Evolutionary conservation across 1,284 basidiomycete genomes (phyloP).

Genomic region (Ganoderma multipileum): DNA sequence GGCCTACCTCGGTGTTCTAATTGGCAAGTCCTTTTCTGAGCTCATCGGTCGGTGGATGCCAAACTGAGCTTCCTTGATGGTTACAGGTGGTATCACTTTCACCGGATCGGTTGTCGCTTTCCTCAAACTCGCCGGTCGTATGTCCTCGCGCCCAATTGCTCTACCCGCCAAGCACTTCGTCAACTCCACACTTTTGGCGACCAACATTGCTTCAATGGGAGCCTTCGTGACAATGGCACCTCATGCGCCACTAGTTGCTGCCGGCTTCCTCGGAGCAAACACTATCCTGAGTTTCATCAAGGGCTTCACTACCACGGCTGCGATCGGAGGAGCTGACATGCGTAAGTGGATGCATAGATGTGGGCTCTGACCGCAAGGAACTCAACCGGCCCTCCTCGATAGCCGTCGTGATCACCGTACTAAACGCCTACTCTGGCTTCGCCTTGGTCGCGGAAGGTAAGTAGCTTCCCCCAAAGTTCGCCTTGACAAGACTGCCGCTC

Average conservation of each 20-base stretch:
- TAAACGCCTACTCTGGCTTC: constrained; percentile 91
- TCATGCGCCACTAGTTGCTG: constrained; percentile 73
- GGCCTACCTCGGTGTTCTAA: constrained; percentile 85
- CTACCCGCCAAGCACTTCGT: constrained; percentile 81
- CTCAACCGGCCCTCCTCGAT: constrained; percentile 3
- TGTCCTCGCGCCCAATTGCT: constrained; percentile 74
- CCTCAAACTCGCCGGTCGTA: constrained; percentile 81
- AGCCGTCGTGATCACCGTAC: constrained; percentile 88
- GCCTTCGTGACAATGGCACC: constrained; percentile 78
- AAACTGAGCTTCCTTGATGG: background rate
- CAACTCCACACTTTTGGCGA: constrained; percentile 71
- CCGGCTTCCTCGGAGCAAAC: constrained; percentile 77
- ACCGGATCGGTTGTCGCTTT: constrained; percentile 90
- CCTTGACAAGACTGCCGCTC: background rate
- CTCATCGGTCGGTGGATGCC: background rate
- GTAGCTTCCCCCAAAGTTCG: background rate
- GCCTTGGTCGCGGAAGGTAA: constrained; percentile 88
- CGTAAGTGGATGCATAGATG: constrained; percentile 54
- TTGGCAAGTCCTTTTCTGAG: constrained; percentile 53
- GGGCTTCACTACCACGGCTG: constrained; percentile 84
- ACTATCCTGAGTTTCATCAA: constrained; percentile 81
- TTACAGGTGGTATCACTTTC: constrained; percentile 72
- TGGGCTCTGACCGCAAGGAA: background rate
- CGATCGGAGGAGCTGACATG: constrained; percentile 91
- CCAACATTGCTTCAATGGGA: constrained; percentile 74